phyloP scores from a whole-genome alignment of 139 green algal genomes.

The Tetraselmis striata region DNA sequence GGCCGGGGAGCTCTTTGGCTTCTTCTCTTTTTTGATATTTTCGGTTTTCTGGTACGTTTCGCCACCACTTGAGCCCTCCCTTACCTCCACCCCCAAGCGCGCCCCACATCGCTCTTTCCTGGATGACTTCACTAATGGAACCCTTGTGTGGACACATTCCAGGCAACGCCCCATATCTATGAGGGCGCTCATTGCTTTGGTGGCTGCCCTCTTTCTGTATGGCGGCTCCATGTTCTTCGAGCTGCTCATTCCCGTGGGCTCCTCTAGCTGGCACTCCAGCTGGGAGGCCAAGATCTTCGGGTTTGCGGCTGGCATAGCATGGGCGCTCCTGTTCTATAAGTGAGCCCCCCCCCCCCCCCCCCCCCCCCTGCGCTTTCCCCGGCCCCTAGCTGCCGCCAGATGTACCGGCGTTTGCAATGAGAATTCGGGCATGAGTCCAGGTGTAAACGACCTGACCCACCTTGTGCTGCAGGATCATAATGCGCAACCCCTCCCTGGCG shows the following conservation, averaged over 20 bases:
- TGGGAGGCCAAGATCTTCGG: not conserved
- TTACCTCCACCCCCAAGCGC: not conserved
- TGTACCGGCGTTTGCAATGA: not conserved
- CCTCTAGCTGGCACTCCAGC: not conserved
- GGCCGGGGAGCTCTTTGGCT: not conserved
- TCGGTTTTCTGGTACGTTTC: not conserved
- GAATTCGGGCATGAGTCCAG: not conserved
- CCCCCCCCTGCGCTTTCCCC: not conserved
- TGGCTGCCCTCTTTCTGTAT: not conserved
- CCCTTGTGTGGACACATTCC: too few species aligned
- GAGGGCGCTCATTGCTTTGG: not conserved
- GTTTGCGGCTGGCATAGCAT: not conserved
- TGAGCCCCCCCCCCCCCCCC: not conserved
- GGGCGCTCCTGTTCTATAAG: not conserved
- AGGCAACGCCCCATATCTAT: not conserved
- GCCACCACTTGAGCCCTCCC: too few species aligned
- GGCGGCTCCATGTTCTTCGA: not conserved
- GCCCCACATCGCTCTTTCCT: too few species aligned
- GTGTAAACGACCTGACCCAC: not conserved
- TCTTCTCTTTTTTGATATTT: not conserved
- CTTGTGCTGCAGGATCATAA: not conserved
- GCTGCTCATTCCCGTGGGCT: not conserved
- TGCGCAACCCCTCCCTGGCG: not conserved
- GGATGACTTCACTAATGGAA: too few species aligned
- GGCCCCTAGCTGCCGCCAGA: too few species aligned